These are phyloP conservation scores for Epichloe sp. DNA, from an alignment of 2,329 filamentous ascomycete genomes.

Conservation along the genomic window DNA sequence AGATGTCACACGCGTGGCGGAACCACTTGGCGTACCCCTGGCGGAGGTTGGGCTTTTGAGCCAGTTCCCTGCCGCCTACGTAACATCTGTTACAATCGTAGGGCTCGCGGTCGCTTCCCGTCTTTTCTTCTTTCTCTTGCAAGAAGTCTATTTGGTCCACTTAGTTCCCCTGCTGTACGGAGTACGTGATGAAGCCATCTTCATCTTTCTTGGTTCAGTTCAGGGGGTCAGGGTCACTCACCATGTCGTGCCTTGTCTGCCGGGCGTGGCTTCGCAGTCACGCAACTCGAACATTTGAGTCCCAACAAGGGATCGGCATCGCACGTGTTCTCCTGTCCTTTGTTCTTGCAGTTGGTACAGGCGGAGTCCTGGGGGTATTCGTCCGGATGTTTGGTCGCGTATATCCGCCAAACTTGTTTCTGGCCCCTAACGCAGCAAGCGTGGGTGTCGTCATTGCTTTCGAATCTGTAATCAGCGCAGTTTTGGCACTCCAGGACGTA, in stretches of 20 bases:
- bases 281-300: conserved; percentile 10
- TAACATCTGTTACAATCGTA: neutral
- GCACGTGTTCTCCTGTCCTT: conserved; percentile 4
- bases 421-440: conserved; percentile 6
- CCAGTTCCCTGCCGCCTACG: neutral
- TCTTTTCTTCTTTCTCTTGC: neutral
- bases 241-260: conserved; percentile 3
- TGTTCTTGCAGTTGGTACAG: conserved; percentile 8
- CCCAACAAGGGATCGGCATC: conserved; percentile 13
- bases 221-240: neutral
- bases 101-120: neutral
- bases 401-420: conserved; percentile 6
- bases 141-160: neutral
- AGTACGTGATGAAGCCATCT: too few relatives aligned
- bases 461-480: conserved; percentile 13
- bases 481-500: conserved; percentile 13
- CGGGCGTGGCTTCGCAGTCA: conserved; percentile 2
- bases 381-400: conserved; percentile 7
- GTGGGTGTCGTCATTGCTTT: neutral
- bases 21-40: conserved; percentile 11
- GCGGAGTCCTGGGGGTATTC: conserved; percentile 4
- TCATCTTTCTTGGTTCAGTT: too few relatives aligned
- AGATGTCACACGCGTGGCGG: conserved; percentile 13
- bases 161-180: too few relatives aligned
- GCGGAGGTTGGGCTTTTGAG: conserved; percentile 8